Evolutionary conservation across 1,284 basidiomycete species (phyloP), one percentile per base, ranked within the genome.

Genomic region (Cutaneotrichosporon cyanovorans): DNA sequence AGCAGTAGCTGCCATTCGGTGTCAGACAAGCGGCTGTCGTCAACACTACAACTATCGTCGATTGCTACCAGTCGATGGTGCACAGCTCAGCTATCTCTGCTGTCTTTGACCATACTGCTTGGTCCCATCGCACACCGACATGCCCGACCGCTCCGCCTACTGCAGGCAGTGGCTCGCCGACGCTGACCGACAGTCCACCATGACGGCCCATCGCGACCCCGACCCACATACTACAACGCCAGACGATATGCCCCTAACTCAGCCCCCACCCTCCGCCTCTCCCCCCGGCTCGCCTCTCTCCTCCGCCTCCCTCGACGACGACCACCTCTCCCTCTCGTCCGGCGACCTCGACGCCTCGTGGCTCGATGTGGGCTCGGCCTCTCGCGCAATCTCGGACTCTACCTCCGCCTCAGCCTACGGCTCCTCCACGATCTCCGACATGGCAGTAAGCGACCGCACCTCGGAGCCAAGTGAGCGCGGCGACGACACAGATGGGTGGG

Each of bases 131-230:
- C 25, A 28, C 8, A 7, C 25, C 12, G 8, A 28, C 18, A 2
- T 15, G 19, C n/a, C 6, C 21, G 23, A 10, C 35, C 50, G 47
- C 45, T 42, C 48, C 22, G 42, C 40, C 19, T 54, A 54, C 42
- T 54, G 52, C 37, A 45, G 48, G 15, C 19, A 44, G 3, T 54
- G 52, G 52, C 48, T 43, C 19, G 42, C 38, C 47, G 33, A 44
- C 40, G 35, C 18, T 16, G 10, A 28, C 23, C 30, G n/a, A 20
- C 20, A 43, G 10, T 39, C 32, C 42, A 36, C 14, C 22, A 37
- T 20, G 35, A 39, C 36, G 10, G 18, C 40, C 12, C 31, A 48
- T 33, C 40, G 42, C 36, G 15, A 40, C 37, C 22, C 32, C 35
- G 21, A 36, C 16, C 8, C 16, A 36, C 3, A n/a, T 10, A 3